Evolutionary conservation across 352 stramenopile species (phyloP).

Genomic region (Globisporangium spiculum): DNA sequence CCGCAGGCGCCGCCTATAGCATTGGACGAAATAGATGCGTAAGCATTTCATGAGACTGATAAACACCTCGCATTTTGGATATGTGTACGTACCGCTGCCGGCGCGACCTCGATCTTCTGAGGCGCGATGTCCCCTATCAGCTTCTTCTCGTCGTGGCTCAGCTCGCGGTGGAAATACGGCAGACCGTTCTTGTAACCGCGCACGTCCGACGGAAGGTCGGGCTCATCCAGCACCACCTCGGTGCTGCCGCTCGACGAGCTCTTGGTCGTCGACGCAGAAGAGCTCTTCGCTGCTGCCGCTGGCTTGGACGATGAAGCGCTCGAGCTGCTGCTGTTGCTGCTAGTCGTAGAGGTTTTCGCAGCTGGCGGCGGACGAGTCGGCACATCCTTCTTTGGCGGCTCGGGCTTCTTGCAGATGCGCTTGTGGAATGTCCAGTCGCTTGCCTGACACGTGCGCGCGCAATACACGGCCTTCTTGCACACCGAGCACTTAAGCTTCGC

Average conservation of each 20-base stretch:
- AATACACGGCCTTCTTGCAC: slow-evolving; percentile 86
- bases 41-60: neutral
- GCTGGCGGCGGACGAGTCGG: slow-evolving; percentile 24
- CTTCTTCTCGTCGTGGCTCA: slow-evolving; percentile 93
- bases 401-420: slow-evolving; percentile 84
- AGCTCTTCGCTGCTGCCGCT: neutral
- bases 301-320: neutral
- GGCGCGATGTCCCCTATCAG: slow-evolving; percentile 96
- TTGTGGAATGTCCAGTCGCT: slow-evolving; percentile 88
- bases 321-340: slow-evolving; percentile 2
- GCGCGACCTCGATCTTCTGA: slow-evolving; percentile 70
- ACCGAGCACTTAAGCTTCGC: slow-evolving; percentile 86
- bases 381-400: slow-evolving; percentile 49
- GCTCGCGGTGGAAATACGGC: slow-evolving; percentile 97
- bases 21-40: neutral
- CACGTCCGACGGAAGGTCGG: slow-evolving; percentile 55
- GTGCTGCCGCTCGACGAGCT: slow-evolving; percentile 22
- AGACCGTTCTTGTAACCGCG: slow-evolving; percentile 83
- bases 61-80: neutral
- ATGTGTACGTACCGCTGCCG: slow-evolving; percentile 21
- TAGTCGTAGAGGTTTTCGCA: neutral
- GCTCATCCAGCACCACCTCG: slow-evolving; percentile 66
- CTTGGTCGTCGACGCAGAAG: slow-evolving; percentile 16
- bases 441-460: slow-evolving; percentile 71
- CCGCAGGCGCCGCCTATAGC: slow-evolving; percentile 20